Base-by-base conservation (phyloP, 495 filamentous ascomycete genomes). In the Achaetomiella virescens region DNA sequence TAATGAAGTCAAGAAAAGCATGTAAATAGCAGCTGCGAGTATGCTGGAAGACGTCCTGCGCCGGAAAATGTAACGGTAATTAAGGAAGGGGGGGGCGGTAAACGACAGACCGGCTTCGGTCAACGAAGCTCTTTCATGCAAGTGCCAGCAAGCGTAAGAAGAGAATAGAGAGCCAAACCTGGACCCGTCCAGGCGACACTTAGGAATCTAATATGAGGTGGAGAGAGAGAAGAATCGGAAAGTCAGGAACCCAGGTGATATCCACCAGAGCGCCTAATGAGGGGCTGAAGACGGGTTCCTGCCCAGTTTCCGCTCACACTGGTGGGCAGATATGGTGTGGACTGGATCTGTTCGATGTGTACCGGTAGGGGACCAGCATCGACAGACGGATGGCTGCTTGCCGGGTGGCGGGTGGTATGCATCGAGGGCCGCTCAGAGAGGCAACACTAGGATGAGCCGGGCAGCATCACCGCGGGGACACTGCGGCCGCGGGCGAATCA, bases 31-130 rank as follows among this genome's bases (percentile, higher is more conserved):
- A 35, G 18, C 48, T 52, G 56, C 50, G 29, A 54, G 61, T 61
- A 64, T 52, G 63, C 36, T 37, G 51, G 59, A 48, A 63, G 72
- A 74, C 74, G 74, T 49, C 72, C 75, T 57, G 75, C 75, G 74
- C 67, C 73, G 61, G 57, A 52, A 29, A 64, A 57, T 59, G 59
- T 33, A 54, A 65, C 59, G 60, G 58, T 60, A 68, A 69, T 62
- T 60, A 61, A 43, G 57, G 57, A 54, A 46, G 25, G 51, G 48
- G 53, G 44, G 50, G 57, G 22, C 52, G 55, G 56, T 59, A 54
- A 76, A 72, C 63, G 72, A 77, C 63, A 44, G 66, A 66, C 70
- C 62, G 49, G 69, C 74, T 68, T 76, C 75, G 76, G 55, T 78
- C 75, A 73, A 79, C 76, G 73, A 78, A 79, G 72, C 69, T 65